Evolutionary conservation across 2,329 filamentous ascomycete genomes (phyloP), one percentile per base, ranked within the genome.

Genomic region (Fusarium vanettenii): DNA sequence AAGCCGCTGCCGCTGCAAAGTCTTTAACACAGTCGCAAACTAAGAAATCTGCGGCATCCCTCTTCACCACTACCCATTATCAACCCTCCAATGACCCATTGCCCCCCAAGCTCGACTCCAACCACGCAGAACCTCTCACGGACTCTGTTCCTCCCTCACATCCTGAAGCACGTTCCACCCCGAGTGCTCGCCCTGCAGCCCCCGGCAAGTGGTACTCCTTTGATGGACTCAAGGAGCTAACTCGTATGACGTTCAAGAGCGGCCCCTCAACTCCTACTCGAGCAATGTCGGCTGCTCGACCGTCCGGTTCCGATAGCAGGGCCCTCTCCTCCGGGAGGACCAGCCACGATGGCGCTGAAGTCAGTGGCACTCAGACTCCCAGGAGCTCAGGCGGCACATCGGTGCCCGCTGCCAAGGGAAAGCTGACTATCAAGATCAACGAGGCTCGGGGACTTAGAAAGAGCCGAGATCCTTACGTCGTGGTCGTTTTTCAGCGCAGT

Each of bases 401-500:
- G 29, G 90, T 93, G 6, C 92, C 92, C 11, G 87, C 92, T 25
- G 89, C 94, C 25, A 96, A 94, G 82, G 97, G 97, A 68, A 98
- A 97, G 83, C 87, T 99, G 66, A 94, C 92, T 37, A 94, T 99
- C 78, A 95, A 94, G 81, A 97, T 99, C 64, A 88, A 92, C 60
- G 95, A 98, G 82, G 97, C 93, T 57, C 90, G 95, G 79, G 94
- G 94, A 11, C 85, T 99, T 62, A 90, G 93, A 70, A 94, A 92
- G 67, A 95, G 95, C 80, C 91, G 92, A 69, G 94, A 98, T 79
- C 97, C 97, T 1, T 99, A 99, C 79, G 94, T 98, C 62, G 95
- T 99, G 13, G 97, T 94, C 69, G 95, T 98, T 29, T 99, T 98
- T 80, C 97, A 99, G 82, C 94, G 95, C 82, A 98, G 96, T 80